Conservation (phyloP, 768 basidiomycete species). For the Amanita exitialis region DNA sequence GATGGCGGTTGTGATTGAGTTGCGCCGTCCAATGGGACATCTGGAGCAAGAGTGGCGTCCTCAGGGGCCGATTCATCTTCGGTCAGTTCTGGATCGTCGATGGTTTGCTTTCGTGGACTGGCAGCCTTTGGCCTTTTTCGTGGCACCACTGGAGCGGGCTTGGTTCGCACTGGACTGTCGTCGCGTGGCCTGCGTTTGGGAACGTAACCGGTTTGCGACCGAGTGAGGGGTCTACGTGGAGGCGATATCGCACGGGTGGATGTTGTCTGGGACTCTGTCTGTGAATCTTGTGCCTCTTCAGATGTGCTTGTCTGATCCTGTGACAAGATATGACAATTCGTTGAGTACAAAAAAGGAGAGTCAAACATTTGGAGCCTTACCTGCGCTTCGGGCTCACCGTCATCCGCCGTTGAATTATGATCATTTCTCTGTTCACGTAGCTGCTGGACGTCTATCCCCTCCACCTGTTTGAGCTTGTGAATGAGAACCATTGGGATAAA, state of each 20-base stretch:
- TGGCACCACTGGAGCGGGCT: neutral
- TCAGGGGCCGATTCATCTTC: conserved; percentile 5
- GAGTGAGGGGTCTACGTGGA: conserved; percentile 21
- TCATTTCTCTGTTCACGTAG: neutral
- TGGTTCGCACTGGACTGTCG: conserved; percentile 6
- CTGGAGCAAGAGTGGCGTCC: neutral
- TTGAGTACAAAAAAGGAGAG: neutral
- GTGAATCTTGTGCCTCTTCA: conserved; percentile 4
- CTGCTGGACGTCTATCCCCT: conserved; percentile 9
- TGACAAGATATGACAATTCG: neutral
- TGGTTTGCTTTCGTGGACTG: neutral
- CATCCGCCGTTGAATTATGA: neutral
- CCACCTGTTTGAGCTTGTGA: conserved; percentile 14
- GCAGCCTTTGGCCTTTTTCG: conserved; percentile 4
- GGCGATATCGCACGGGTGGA: neutral
- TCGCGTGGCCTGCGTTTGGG: conserved; percentile 19
- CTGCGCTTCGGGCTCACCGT: neutral
- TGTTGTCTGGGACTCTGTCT: conserved; percentile 2
- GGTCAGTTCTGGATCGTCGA: conserved; percentile 6
- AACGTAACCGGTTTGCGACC: conserved; percentile 24
- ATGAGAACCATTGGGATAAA: conserved; percentile 12
- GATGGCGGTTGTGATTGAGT: neutral
- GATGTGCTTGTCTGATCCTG: neutral
- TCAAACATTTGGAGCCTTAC: conserved; percentile 3
- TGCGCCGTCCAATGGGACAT: neutral